A percentile compares a stretch with the other conserved stretches of the same genome.
These are phyloP conservation scores for Vitis rotundifolia DNA, from an alignment of 164 flowering plant genomes.

Conservation along the genomic window DNA sequence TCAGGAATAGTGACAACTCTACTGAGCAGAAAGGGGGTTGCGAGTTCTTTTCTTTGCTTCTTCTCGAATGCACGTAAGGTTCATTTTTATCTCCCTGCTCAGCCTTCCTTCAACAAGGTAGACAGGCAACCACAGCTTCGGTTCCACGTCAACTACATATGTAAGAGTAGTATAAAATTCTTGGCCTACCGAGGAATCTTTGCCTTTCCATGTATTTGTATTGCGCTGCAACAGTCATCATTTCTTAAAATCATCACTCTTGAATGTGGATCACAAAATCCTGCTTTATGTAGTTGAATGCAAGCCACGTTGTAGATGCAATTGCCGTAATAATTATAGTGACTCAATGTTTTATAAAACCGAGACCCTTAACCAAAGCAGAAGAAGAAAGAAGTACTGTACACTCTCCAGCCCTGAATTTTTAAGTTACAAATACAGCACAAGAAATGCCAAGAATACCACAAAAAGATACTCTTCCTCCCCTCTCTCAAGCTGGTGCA, in stretches of 20 bases:
- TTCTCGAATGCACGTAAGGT: conserved; percentile 52
- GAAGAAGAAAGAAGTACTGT: too few species aligned
- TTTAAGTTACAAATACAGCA: too few species aligned
- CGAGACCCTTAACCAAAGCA: not conserved
- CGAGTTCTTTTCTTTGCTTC: conserved; percentile 36
- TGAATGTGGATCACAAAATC: not conserved
- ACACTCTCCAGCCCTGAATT: too few species aligned
- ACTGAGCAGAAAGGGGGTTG: conserved; percentile 18
- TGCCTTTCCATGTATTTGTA: conserved; percentile 14
- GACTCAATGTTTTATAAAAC: not conserved
- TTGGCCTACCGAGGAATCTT: conserved; percentile 19
- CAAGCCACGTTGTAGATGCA: not conserved
- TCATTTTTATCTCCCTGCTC: conserved; percentile 62
- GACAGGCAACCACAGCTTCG: conserved; percentile 84
- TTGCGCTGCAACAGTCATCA: conserved; percentile 27
- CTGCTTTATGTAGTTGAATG: not conserved
- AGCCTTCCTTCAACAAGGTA: conserved; percentile 73
- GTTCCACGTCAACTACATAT: conserved; percentile 67
- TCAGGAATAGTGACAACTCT: conserved; percentile 3
- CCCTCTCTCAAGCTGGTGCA: too few species aligned
- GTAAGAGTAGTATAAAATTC: conserved; percentile 48
- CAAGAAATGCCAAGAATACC: too few species aligned
- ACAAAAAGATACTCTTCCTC: too few species aligned
- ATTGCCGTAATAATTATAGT: not conserved
- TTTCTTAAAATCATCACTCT: not conserved